Evolutionary conservation across 2,329 filamentous ascomycete genomes (phyloP).

Genomic region (Epichloe aotearoae): DNA sequence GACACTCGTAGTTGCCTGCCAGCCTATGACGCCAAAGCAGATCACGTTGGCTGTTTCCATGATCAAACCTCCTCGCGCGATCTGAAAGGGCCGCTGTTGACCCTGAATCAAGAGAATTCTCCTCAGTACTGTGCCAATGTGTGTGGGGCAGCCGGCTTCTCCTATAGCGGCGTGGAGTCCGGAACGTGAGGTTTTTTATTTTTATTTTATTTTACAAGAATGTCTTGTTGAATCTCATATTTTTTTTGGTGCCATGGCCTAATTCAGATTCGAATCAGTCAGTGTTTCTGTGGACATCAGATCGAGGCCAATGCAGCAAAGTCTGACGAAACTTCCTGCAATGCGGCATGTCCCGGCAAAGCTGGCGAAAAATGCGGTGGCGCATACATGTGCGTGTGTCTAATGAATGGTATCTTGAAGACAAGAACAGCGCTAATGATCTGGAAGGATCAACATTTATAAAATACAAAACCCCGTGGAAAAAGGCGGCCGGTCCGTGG

Average conservation of each 20-base stretch:
- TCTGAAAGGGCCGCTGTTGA: not conserved
- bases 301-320: not conserved
- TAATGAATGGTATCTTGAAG: not conserved
- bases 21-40: not conserved
- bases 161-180: constrained; percentile 6
- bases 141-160: constrained; percentile 9
- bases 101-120: not conserved
- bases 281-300: not conserved
- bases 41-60: not conserved
- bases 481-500: not conserved
- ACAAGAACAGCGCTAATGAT: not conserved
- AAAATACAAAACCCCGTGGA: not conserved
- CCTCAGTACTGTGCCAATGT: constrained; percentile 9
- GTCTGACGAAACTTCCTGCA: not conserved
- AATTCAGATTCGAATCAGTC: not conserved
- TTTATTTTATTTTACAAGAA: not conserved
- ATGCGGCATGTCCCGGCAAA: not conserved
- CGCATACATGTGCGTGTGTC: not conserved
- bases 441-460: not conserved
- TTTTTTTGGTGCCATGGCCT: rapidly evolving
- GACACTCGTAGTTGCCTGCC: not conserved
- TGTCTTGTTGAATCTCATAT: not conserved
- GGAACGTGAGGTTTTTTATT: constrained; percentile 3
- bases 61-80: not conserved
- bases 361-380: not conserved